Base-by-base conservation (phyloP, 805 yeast genomes). In the Tetrapisispora fleetii region DNA sequence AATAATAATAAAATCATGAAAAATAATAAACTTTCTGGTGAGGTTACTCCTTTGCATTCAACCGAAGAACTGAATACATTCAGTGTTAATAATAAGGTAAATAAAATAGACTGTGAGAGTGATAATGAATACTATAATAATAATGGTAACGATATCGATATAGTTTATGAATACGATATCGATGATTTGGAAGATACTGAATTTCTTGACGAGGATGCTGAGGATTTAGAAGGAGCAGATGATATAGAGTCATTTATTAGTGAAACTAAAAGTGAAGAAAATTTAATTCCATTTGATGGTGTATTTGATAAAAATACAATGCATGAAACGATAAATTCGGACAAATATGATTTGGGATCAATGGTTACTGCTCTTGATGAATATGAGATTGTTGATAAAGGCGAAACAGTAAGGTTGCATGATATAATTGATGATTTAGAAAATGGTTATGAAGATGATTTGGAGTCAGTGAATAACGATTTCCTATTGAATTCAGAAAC, bases 291-390 rank as follows among this genome's bases (percentile, higher is more conserved):
- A 17, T 51, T 44, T 10, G 51, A 50, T 18, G 55, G 46, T 36
- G 55, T 48, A 13, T 43, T 28, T 36, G 17, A 19, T 32, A 33
- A 43, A 18, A 19, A 45, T 19, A 11, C 22, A 4, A 21, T 35
- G 14, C 18, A 8, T 35, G 39, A 35, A 2, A 28, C 8, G 7
- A n/a, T 18, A 16, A 43, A 17, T 27, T 9, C n/a, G 4, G 46
- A 43, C 27, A 27, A 27, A 43, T 43, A 22, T n/a, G 58, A 53
- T 22, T 32, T 59, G 9, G 48, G 49, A 11, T 58, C 65, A 14
- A 48, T 60, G 45, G 60, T 56, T 0, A 50, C 64, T 2, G 63
- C 60, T 7, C 47, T 63, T 10, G 65, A 62, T 49, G 66, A 63
- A 49, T 63, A 62, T 45, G 63, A 60, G 21, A 59, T 60, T 2